phyloP scores from a whole-genome alignment of 805 yeast species.

The Suhomyces sp. region DNA sequence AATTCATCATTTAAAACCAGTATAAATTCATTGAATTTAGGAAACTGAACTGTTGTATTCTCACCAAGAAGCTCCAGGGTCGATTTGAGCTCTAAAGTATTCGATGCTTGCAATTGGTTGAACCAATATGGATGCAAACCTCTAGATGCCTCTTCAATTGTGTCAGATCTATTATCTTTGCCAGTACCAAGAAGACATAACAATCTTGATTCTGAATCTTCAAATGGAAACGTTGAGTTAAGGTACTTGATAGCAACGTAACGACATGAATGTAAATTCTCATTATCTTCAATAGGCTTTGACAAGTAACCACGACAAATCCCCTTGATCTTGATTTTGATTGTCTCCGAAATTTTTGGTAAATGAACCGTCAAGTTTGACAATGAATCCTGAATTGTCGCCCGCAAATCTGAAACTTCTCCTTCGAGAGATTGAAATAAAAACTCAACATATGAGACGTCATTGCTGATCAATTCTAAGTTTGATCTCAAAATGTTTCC shows the following conservation, averaged over 20 bases:
- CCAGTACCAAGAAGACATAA: slow-evolving; percentile 67
- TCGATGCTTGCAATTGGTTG: slow-evolving; percentile 48
- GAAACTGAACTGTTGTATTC: slow-evolving; percentile 47
- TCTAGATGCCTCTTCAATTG: slow-evolving; percentile 72
- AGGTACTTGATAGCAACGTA: slow-evolving; percentile 65
- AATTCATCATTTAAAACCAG: slow-evolving; percentile 20
- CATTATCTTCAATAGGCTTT: slow-evolving; percentile 6
- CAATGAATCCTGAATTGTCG: slow-evolving; percentile 71
- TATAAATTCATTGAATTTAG: slow-evolving; percentile 48
- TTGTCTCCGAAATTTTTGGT: slow-evolving; percentile 32
- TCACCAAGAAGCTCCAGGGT: slow-evolving; percentile 46
- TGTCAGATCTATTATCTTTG: slow-evolving; percentile 60
- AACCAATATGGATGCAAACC: slow-evolving; percentile 88
- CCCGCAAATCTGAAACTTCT: slow-evolving; percentile 61
- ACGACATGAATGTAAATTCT: slow-evolving; percentile 50
- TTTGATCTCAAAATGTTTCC: slow-evolving; percentile 61
- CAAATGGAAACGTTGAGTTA: slow-evolving; percentile 63
- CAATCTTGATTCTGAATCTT: slow-evolving; percentile 64
- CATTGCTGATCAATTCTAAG: slow-evolving; percentile 39
- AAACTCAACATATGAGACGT: slow-evolving; percentile 58
- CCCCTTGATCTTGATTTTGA: slow-evolving; percentile 44
- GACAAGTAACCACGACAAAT: slow-evolving; percentile 34
- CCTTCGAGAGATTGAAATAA: slow-evolving; percentile 67
- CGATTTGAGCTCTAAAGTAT: slow-evolving; percentile 41
- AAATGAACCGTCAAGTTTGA: slow-evolving; percentile 56